Conservation (phyloP, 2,329 filamentous ascomycete genomes). For the Scedosporium aurantiacum region DNA sequence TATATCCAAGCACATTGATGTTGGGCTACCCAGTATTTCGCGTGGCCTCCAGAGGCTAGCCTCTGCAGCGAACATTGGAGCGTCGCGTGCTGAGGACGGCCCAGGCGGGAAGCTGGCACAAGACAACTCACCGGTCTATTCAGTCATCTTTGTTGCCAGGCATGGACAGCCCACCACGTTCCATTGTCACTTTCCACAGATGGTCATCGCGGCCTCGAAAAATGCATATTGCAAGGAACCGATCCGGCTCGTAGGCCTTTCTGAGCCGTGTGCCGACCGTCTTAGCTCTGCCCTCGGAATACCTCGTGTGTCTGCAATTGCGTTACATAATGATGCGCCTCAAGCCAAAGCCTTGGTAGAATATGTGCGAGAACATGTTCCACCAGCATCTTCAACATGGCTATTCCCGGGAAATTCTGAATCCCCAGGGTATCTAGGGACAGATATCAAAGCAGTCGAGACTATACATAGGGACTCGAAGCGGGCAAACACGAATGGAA, state of each 20-base stretch:
- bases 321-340: slow-evolving; percentile 44
- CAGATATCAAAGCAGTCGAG: slow-evolving; percentile 18
- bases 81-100: neutral
- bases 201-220: slow-evolving; percentile 39
- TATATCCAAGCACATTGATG: slow-evolving; percentile 44
- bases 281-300: slow-evolving; percentile 48
- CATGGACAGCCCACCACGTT: slow-evolving; percentile 47
- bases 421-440: slow-evolving; percentile 17
- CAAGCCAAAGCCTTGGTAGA: slow-evolving; percentile 45
- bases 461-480: neutral
- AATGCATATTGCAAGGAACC: slow-evolving; percentile 24
- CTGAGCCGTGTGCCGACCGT: slow-evolving; percentile 45
- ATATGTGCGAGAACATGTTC: slow-evolving; percentile 41
- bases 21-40: slow-evolving; percentile 55
- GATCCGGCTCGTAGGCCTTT: slow-evolving; percentile 51
- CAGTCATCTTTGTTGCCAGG: slow-evolving; percentile 46
- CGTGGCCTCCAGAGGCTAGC: slow-evolving; percentile 38
- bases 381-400: slow-evolving; percentile 45
- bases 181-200: slow-evolving; percentile 47
- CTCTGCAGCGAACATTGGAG: neutral
- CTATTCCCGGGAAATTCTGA: slow-evolving; percentile 10
- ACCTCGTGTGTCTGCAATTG: slow-evolving; percentile 54
- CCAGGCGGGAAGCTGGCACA: neutral
- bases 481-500: neutral
- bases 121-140: slow-evolving; percentile 23